Percentiles rank a stretch among this genome's conserved stretches.
phyloP scores from a whole-genome alignment of 805 yeast genomes.

The Candida gorgasii region DNA sequence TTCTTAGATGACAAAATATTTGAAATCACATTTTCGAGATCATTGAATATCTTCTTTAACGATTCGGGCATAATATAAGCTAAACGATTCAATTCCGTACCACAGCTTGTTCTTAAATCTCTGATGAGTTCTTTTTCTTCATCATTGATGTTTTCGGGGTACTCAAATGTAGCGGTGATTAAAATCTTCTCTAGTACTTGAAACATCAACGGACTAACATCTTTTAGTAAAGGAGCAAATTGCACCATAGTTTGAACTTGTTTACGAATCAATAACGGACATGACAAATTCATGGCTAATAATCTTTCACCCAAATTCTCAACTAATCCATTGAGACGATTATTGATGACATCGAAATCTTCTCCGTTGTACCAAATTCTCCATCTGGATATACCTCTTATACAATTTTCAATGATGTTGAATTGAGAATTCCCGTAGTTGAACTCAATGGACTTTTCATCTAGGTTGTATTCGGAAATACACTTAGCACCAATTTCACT shows the following conservation, averaged over 20 bases:
- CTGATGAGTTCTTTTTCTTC: constrained; percentile 79
- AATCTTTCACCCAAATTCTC: constrained; percentile 74
- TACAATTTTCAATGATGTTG: constrained; percentile 82
- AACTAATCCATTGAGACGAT: constrained; percentile 52
- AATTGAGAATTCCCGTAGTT: constrained; percentile 79
- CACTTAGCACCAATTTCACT: constrained; percentile 68
- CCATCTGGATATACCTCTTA: constrained; percentile 95
- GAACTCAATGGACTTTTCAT: constrained; percentile 64
- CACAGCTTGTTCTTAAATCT: constrained; percentile 88
- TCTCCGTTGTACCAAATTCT: constrained; percentile 79
- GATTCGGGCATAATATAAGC: constrained; percentile 95
- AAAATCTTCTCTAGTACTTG: constrained; percentile 80
- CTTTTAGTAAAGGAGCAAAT: constrained; percentile 86
- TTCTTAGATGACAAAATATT: constrained; percentile 66
- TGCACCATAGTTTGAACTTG: constrained; percentile 91
- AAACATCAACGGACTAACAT: constrained; percentile 72
- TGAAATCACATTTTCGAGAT: constrained; percentile 79
- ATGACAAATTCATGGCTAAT: constrained; percentile 70
- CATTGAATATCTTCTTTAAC: constrained; percentile 74
- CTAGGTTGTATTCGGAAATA: constrained; percentile 53
- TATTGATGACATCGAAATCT: constrained; percentile 53
- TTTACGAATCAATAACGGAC: constrained; percentile 79
- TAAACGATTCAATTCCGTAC: constrained; percentile 89
- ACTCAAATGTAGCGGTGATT: constrained; percentile 81
- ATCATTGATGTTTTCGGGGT: constrained; percentile 65